Evolutionary conservation across 108 stramenopile species (phyloP), one percentile per base, ranked within the genome.

Genomic region (Nitzschia sp.): DNA sequence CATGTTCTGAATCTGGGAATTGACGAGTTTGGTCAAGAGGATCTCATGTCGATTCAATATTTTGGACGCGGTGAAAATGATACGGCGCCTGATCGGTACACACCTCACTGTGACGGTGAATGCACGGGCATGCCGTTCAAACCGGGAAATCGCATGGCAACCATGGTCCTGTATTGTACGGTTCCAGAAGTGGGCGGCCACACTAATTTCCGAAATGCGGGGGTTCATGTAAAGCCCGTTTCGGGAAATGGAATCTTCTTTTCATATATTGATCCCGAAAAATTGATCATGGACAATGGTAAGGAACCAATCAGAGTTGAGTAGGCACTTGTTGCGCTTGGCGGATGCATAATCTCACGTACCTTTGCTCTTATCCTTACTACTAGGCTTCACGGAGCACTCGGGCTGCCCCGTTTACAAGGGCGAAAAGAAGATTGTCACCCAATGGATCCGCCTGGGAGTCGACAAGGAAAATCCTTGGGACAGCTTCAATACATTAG

Each of bases 391-490:
- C 59, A 95, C 95, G 18, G 85, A 94, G 35, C 95, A 97, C 66
- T 82, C 82, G 38, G 97, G 97, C 51, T 98, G 97, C 70, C 97
- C 97, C 2, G 94, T 98, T 25, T 55, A 86, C 54, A 85, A 89
- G 65, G 97, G 97, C 9, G 88, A 90, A 72, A 98, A 98, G 83
- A 93, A 93, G 78, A 96, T 98, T 71, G 89, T 97, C 9, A 98
- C 98, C 2, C 91, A 97, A 77, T 98, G 98, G 98, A 88, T 98
- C 63, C 82, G 98, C 56, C 71, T 81, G 32, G 96, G 96, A 54
- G 98, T 98, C 25, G 85, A 87, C 55, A 70, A 67, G 51, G 91
- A 90, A 59, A 91, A 85, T 72, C 85, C 92, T 1, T 97, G 96
- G 96, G 72, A 80, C 71, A 72, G 80, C 15, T 92, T 88, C 78